These are phyloP conservation scores for Globisporangium emineosum DNA, from an alignment of 352 stramenopile genomes.

Conservation along the genomic window DNA sequence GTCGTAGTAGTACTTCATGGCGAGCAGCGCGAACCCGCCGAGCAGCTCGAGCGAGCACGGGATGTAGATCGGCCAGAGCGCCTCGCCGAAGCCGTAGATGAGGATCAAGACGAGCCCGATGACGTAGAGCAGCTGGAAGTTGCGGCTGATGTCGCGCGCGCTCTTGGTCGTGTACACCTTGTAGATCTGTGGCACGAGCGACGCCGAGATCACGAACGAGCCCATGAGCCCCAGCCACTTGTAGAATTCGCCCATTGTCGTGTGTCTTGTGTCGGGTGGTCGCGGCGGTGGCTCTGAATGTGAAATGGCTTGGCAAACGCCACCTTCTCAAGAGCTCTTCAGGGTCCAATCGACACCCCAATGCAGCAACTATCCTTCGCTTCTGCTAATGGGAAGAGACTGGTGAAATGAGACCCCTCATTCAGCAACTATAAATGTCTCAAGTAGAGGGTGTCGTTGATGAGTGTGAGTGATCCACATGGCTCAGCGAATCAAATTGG, in stretches of 20 bases:
- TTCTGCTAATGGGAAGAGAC: background rate
- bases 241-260: conserved; percentile 25
- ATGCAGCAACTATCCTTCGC: background rate
- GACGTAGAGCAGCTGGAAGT: conserved; percentile 39
- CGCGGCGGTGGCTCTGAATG: background rate
- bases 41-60: conserved; percentile 38
- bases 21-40: conserved; percentile 24
- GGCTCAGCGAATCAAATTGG: no score
- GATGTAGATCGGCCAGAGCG: conserved; percentile 48
- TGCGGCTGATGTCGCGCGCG: conserved; percentile 36
- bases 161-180: conserved; percentile 41
- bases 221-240: conserved; percentile 31
- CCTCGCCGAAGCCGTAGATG: conserved; percentile 36
- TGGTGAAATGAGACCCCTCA: background rate
- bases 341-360: background rate
- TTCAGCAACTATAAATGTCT: background rate
- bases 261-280: no score
- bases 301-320: background rate
- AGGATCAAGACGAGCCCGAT: conserved; percentile 30
- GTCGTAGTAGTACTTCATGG: conserved; percentile 37
- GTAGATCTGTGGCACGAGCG: conserved; percentile 36
- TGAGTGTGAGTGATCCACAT: background rate
- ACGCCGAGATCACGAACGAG: conserved; percentile 35
- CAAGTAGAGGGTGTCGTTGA: background rate
- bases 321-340: background rate